Percentiles rank a stretch among this genome's conserved stretches.
These are phyloP conservation scores for Leucocoprinus birnbaumii DNA, from an alignment of 768 basidiomycete genomes.

Conservation along the genomic window DNA sequence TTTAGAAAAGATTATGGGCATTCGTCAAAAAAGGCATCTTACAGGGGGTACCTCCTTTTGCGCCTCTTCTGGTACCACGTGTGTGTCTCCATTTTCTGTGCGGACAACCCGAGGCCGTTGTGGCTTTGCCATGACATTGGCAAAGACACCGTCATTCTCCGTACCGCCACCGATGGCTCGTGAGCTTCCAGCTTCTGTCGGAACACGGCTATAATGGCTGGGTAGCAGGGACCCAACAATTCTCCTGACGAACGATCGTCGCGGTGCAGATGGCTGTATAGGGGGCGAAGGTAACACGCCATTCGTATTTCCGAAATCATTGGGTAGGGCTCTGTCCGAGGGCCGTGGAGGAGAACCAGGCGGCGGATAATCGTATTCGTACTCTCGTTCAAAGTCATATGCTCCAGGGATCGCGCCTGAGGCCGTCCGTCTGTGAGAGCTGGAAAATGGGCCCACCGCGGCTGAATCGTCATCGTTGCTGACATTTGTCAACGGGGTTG, in stretches of 20 bases:
- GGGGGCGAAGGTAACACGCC: slow-evolving; percentile 56
- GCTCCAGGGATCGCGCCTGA: slow-evolving; percentile 36
- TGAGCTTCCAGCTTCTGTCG: slow-evolving; percentile 34
- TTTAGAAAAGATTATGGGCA: background rate
- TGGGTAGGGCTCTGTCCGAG: slow-evolving; percentile 55
- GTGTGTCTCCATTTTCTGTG: slow-evolving; percentile 52
- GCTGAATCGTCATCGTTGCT: slow-evolving; percentile 1
- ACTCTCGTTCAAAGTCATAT: slow-evolving; percentile 83
- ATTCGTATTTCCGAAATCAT: slow-evolving; percentile 72
- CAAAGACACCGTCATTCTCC: slow-evolving; percentile 93
- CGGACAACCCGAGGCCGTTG: slow-evolving; percentile 39
- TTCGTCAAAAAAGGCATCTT: slow-evolving; percentile 26
- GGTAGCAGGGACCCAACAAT: slow-evolving; percentile 63
- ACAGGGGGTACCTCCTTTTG: slow-evolving; percentile 88
- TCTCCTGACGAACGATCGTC: slow-evolving; percentile 54
- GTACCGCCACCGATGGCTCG: slow-evolving; percentile 59
- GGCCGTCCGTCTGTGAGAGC: slow-evolving; percentile 11
- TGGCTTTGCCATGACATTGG: slow-evolving; percentile 92
- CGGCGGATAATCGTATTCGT: slow-evolving; percentile 71
- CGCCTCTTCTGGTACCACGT: slow-evolving; percentile 73
- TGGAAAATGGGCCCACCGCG: slow-evolving; percentile 4
- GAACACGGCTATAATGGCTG: slow-evolving; percentile 56
- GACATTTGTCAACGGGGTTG: slow-evolving; percentile 34
- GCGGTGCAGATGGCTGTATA: slow-evolving; percentile 29
- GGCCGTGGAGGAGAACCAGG: slow-evolving; percentile 75